phyloP scores from a whole-genome alignment of 2,329 filamentous ascomycete species.

The Dactylellina haptotyla region DNA sequence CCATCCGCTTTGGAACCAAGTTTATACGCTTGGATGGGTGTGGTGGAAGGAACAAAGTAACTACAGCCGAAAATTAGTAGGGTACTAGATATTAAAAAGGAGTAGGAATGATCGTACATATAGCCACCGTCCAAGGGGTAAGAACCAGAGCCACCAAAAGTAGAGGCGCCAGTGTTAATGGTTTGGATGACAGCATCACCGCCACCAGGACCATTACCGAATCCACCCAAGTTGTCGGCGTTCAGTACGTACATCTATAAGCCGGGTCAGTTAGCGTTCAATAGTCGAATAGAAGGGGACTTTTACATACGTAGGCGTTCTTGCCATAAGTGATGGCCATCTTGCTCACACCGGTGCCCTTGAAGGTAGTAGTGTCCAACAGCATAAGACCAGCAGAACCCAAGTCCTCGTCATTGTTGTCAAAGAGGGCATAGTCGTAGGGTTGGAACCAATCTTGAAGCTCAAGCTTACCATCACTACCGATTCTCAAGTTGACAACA shows the following conservation, averaged over 20 bases:
- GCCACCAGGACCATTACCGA: slow-evolving; percentile 59
- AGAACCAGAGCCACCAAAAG: slow-evolving; percentile 65
- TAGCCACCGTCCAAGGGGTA: slow-evolving; percentile 66
- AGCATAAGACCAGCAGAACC: slow-evolving; percentile 63
- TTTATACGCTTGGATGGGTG: slow-evolving; percentile 59
- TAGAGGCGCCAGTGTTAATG: slow-evolving; percentile 64
- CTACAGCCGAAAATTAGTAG: neutral
- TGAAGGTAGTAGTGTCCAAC: slow-evolving; percentile 63
- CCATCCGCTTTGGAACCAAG: slow-evolving; percentile 59
- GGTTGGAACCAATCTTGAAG: slow-evolving; percentile 69
- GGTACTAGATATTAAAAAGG: neutral
- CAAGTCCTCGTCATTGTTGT: slow-evolving; percentile 61
- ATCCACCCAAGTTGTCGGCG: slow-evolving; percentile 60
- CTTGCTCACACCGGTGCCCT: slow-evolving; percentile 49
- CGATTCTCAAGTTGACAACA: slow-evolving; percentile 61
- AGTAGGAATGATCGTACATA: slow-evolving; percentile 60
- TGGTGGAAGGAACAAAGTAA: slow-evolving; percentile 53
- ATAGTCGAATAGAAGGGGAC: slow-evolving; percentile 64
- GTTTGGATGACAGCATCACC: slow-evolving; percentile 64
- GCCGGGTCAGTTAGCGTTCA: slow-evolving; percentile 59
- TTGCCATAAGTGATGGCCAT: slow-evolving; percentile 62
- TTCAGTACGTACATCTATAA: slow-evolving; percentile 60
- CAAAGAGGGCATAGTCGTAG: slow-evolving; percentile 60
- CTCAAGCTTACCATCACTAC: slow-evolving; percentile 62
- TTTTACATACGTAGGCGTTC: slow-evolving; percentile 64